Conservation (phyloP, 2,329 filamentous ascomycete genomes). For the Lomentospora prolificans region DNA sequence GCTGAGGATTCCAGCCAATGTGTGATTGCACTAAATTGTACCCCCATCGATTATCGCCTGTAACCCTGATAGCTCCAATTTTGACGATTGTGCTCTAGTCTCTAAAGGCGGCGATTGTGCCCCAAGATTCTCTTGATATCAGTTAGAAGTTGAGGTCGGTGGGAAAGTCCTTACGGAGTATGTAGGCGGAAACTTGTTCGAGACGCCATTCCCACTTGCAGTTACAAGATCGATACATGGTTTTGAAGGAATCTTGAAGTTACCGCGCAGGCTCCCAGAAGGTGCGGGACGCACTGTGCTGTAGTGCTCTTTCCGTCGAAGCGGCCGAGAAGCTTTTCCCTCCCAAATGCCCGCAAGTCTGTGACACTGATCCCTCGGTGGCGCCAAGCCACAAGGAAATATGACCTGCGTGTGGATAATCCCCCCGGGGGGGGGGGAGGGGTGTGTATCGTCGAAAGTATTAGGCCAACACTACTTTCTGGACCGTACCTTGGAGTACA, state of each 20-base stretch:
- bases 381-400: slow-evolving; percentile 5
- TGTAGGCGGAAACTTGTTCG: too few relatives aligned
- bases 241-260: too few relatives aligned
- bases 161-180: not conserved
- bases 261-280: too few relatives aligned
- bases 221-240: too few relatives aligned
- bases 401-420: slow-evolving; percentile 8
- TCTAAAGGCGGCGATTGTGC: not conserved
- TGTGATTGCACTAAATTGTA: not conserved
- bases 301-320: not conserved
- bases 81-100: not conserved
- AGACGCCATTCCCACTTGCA: too few relatives aligned
- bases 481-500: not conserved
- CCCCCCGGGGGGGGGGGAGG: not conserved
- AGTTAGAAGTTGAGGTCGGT: not conserved
- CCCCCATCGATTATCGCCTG: not conserved
- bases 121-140: not conserved
- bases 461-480: not conserved
- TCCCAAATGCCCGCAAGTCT: not conserved
- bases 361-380: slow-evolving; percentile 3
- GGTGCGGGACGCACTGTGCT: not conserved
- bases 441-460: not conserved
- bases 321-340: not conserved
- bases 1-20: not conserved
- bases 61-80: not conserved